Conservation (phyloP, 176 grass and related monocot species). For the Musa schizocarpa region DNA sequence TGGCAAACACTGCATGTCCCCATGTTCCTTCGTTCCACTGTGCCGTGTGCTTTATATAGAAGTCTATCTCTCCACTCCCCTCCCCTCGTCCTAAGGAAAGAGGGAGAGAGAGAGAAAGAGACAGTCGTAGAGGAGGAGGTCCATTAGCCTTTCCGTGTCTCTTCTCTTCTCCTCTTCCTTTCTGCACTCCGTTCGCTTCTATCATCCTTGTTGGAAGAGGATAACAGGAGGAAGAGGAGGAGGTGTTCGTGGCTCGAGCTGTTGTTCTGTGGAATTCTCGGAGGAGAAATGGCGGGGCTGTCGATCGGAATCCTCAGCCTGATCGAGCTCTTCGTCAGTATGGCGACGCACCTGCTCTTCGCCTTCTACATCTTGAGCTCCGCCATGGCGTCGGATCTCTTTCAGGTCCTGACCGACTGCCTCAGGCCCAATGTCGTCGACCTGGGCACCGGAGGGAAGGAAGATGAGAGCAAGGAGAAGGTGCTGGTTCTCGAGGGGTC, state of each 20-base stretch:
- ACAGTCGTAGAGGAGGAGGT: too few species aligned
- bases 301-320: conserved; percentile 35
- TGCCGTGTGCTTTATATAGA: too few species aligned
- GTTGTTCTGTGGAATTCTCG: neutral
- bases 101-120: too few species aligned
- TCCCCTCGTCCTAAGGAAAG: too few species aligned
- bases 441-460: conserved; percentile 11
- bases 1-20: too few species aligned
- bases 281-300: conserved; percentile 44
- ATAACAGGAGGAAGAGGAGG: too few species aligned
- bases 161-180: neutral
- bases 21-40: too few species aligned
- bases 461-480: conserved; percentile 23
- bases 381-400: conserved; percentile 84
- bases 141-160: too few species aligned
- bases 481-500: conserved; percentile 47
- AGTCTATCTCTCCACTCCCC: too few species aligned
- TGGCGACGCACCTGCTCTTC: conserved; percentile 63
- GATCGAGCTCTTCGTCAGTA: conserved; percentile 72
- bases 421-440: conserved; percentile 38
- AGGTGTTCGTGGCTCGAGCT: too few species aligned
- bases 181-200: neutral
- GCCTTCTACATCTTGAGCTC: conserved; percentile 86
- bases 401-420: conserved; percentile 49
- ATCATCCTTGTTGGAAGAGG: too few species aligned